phyloP scores from a whole-genome alignment of 257 asterid species.

The Jasminum sambac region DNA sequence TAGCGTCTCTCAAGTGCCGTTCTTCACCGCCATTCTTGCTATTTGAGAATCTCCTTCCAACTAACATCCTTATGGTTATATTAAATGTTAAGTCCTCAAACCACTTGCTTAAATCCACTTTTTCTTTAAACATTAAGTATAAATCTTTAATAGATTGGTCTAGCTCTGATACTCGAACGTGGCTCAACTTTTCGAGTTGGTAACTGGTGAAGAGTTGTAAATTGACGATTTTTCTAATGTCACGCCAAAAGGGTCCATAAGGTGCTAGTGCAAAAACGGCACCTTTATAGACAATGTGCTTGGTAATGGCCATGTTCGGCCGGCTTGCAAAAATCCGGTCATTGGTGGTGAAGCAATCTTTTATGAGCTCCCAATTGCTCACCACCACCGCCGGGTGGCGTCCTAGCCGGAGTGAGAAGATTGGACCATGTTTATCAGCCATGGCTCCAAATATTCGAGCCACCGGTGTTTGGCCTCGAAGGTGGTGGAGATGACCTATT shows the following conservation, averaged over 20 bases:
- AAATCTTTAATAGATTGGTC: constrained; percentile 31
- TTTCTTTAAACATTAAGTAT: constrained; percentile 9
- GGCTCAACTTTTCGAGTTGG: constrained; percentile 42
- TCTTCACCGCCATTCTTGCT: constrained; percentile 19
- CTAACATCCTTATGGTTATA: constrained; percentile 34
- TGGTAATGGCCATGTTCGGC: constrained; percentile 36
- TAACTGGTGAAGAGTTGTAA: constrained; percentile 41
- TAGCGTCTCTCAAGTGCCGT: constrained; percentile 32
- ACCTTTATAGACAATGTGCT: constrained; percentile 38
- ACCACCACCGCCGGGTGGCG: constrained; percentile 44
- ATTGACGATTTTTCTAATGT: constrained; percentile 47
- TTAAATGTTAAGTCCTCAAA: constrained; percentile 49
- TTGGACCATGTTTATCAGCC: constrained; percentile 60
- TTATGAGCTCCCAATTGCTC: constrained; percentile 43
- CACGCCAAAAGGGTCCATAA: constrained; percentile 64
- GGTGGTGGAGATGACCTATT: constrained; percentile 63
- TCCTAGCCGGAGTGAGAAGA: constrained; percentile 58
- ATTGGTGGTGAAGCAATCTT: constrained; percentile 58
- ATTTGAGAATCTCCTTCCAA: constrained; percentile 41
- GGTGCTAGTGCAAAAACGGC: constrained; percentile 45
- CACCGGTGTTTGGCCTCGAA: constrained; percentile 33
- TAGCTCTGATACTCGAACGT: constrained; percentile 40
- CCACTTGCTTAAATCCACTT: constrained; percentile 26
- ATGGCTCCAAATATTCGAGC: constrained; percentile 47
- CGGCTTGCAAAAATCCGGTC: constrained; percentile 47